Evolutionary conservation across 1,284 basidiomycete genomes (phyloP).

Genomic region (Cutaneotrichosporon arboriforme): DNA sequence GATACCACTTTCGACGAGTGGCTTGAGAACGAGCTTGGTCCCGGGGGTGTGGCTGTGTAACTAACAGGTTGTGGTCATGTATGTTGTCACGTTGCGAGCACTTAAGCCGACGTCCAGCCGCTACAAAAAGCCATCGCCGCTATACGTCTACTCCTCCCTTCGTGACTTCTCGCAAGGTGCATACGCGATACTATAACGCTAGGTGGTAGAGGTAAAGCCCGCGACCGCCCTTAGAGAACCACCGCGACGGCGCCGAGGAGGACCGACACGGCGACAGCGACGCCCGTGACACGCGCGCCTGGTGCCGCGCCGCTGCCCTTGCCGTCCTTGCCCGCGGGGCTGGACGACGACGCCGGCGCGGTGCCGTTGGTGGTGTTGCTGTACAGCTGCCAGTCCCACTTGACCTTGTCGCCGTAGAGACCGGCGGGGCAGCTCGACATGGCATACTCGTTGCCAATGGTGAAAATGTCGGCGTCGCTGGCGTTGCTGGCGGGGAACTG

Average conservation of each 20-base stretch:
- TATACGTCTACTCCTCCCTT: too few relatives aligned
- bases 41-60: neutral
- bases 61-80: too few relatives aligned
- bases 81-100: too few relatives aligned
- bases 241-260: neutral
- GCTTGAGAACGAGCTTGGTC: conserved; percentile 4
- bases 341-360: neutral
- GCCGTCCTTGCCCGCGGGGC: neutral
- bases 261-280: neutral
- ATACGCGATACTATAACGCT: neutral
- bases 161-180: too few relatives aligned
- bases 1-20: conserved; percentile 15
- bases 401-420: conserved; percentile 33
- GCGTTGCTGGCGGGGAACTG: conserved; percentile 10
- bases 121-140: too few relatives aligned
- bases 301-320: neutral
- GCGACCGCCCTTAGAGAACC: neutral
- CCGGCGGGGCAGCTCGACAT: conserved; percentile 21
- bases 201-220: neutral
- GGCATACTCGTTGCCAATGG: conserved; percentile 18
- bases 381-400: conserved; percentile 41
- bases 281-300: neutral
- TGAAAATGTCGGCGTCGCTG: conserved; percentile 9
- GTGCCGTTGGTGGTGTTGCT: conserved; percentile 1
- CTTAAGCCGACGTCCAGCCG: too few relatives aligned